Conservation (phyloP, 2,329 filamentous ascomycete genomes). For the Septoria linicola region DNA sequence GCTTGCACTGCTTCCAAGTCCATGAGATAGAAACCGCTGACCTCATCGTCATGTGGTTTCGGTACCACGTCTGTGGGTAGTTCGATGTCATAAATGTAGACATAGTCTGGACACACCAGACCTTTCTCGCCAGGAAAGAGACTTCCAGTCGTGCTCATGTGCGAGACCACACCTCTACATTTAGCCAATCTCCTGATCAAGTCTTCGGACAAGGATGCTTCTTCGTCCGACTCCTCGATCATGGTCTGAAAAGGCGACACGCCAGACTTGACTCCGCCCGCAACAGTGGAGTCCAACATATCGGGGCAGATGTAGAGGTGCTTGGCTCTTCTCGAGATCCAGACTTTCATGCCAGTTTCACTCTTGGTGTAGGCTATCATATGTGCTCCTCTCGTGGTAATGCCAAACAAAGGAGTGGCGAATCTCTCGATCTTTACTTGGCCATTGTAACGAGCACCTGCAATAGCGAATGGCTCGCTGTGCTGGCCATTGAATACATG, state of each 20-base stretch:
- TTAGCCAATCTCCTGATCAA: conserved; percentile 61
- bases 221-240: conserved; percentile 82
- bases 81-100: conserved; percentile 87
- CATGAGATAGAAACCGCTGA: conserved; percentile 76
- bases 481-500: conserved; percentile 73
- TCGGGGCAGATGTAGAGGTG: conserved; percentile 81
- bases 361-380: conserved; percentile 67
- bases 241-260: conserved; percentile 78
- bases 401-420: conserved; percentile 69
- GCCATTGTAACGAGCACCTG: conserved; percentile 57
- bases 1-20: conserved; percentile 69
- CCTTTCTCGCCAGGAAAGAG: conserved; percentile 75
- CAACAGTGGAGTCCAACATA: conserved; percentile 91
- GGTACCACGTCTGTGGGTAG: conserved; percentile 67
- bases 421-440: conserved; percentile 72
- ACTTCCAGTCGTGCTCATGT: conserved; percentile 74
- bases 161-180: conserved; percentile 70
- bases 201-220: conserved; percentile 72
- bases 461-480: conserved; percentile 74
- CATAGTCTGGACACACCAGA: conserved; percentile 80
- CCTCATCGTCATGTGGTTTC: conserved; percentile 80
- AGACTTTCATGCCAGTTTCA: conserved; percentile 65
- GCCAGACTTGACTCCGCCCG: conserved; percentile 77
- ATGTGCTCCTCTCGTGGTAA: conserved; percentile 74
- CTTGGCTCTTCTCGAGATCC: conserved; percentile 73